Evolutionary conservation across 257 asterid genomes (phyloP).

Genomic region (Jaltomata sinuosa): DNA sequence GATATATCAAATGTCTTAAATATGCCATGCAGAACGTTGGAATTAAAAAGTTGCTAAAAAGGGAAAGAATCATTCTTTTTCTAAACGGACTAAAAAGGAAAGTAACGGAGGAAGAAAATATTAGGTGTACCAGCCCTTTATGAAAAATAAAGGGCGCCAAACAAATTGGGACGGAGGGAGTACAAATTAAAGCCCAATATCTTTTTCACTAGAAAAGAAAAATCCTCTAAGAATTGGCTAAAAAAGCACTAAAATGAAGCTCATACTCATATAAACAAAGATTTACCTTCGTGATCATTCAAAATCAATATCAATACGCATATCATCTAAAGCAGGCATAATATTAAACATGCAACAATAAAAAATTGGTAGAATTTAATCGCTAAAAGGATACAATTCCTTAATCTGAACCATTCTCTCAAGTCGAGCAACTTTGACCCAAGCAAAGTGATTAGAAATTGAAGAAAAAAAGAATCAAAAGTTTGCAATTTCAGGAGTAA

Average conservation of each 20-base stretch:
- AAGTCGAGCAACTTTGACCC: neutral
- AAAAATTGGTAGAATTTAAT: neutral
- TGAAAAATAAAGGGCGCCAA: neutral
- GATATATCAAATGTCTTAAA: no score
- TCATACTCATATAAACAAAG: neutral
- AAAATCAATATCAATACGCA: neutral
- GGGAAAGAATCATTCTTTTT: no score
- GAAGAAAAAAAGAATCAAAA: neutral
- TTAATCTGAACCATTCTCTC: neutral
- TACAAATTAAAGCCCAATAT: neutral
- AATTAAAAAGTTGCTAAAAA: no score
- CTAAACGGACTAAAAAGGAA: no score
- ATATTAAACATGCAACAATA: neutral
- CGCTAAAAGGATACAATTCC: slow-evolving; percentile 74
- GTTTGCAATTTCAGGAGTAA: neutral
- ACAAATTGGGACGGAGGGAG: neutral
- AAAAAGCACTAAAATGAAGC: neutral
- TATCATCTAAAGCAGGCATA: neutral
- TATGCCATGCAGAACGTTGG: no score
- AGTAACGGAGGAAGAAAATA: no score
- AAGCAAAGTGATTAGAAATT: neutral
- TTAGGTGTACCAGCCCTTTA: neutral
- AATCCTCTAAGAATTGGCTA: neutral
- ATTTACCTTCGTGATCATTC: neutral
- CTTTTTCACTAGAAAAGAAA: neutral